phyloP scores from a whole-genome alignment of 768 basidiomycete genomes.

The Dictyophora rubrovolvata region DNA sequence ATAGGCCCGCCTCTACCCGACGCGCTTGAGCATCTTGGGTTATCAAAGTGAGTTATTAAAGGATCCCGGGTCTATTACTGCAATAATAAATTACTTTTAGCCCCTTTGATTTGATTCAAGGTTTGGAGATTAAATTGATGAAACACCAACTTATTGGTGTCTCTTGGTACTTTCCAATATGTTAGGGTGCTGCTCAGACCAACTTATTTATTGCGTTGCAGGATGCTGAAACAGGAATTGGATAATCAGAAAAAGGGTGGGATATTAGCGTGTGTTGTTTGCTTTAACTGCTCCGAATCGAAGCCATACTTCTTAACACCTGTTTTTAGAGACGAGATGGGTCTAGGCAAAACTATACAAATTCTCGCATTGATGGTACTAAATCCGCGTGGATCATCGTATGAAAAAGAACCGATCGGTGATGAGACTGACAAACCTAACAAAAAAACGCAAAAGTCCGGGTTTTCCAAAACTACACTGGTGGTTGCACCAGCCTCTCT shows the following conservation, averaged over 20 bases:
- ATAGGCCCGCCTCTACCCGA: conserved; percentile 3
- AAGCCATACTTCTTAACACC: background rate
- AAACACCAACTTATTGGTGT: conserved; percentile 73
- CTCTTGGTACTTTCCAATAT: conserved; percentile 33
- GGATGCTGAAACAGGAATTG: conserved; percentile 55
- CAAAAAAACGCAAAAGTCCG: conserved; percentile 12
- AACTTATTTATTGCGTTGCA: background rate
- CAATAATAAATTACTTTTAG: conserved; percentile 18
- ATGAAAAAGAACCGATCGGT: background rate
- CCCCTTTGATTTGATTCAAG: conserved; percentile 50
- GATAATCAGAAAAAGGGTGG: conserved; percentile 38
- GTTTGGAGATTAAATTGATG: conserved; percentile 58
- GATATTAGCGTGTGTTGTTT: conserved; percentile 42
- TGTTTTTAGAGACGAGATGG: conserved; percentile 56
- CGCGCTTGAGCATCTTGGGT: background rate
- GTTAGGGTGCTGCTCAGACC: background rate
- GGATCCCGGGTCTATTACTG: background rate
- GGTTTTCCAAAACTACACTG: conserved; percentile 43
- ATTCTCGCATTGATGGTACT: conserved; percentile 75
- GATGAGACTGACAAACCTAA: background rate
- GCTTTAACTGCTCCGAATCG: background rate
- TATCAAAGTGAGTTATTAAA: background rate
- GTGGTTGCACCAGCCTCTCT: conserved; percentile 72
- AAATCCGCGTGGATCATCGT: conserved; percentile 36
- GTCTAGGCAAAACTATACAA: conserved; percentile 65